These are phyloP conservation scores for Candida boleticola DNA, from an alignment of 805 yeast genomes.

Conservation along the genomic window DNA sequence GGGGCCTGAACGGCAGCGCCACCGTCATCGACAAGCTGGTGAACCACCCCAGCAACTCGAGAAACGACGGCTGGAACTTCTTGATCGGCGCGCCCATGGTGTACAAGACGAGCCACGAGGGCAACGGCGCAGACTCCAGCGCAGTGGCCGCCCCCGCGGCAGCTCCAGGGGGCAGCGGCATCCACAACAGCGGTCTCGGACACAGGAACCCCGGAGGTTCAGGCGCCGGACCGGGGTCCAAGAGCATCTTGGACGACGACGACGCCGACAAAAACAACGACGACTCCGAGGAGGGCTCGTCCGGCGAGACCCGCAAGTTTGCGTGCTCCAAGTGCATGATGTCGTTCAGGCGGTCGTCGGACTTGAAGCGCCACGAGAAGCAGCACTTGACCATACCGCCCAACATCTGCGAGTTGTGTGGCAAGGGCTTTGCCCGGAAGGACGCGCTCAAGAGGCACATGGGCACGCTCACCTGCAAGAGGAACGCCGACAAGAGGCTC, in stretches of 20 bases:
- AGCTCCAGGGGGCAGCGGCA: no score
- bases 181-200: background rate
- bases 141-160: no score
- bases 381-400: slow-evolving; percentile 73
- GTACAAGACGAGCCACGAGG: slow-evolving; percentile 1
- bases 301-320: slow-evolving; percentile 35
- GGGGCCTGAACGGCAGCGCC: background rate
- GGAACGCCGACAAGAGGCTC: slow-evolving; percentile 59
- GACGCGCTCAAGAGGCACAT: slow-evolving; percentile 78
- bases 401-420: slow-evolving; percentile 71
- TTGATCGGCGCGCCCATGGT: slow-evolving; percentile 21
- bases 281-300: slow-evolving; percentile 6
- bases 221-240: background rate
- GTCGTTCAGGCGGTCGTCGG: slow-evolving; percentile 66
- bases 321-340: slow-evolving; percentile 60
- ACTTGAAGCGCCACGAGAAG: slow-evolving; percentile 71
- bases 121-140: background rate
- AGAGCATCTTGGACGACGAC: background rate
- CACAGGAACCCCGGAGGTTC: background rate
- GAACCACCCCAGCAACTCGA: slow-evolving; percentile 3
- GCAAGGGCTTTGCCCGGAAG: slow-evolving; percentile 80
- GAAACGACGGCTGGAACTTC: slow-evolving; percentile 30
- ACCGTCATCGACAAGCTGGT: background rate
- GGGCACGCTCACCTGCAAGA: slow-evolving; percentile 70
- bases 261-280: slow-evolving; percentile 8